phyloP scores from a whole-genome alignment of 1,284 basidiomycete genomes.

The Malassezia sympodialis region DNA sequence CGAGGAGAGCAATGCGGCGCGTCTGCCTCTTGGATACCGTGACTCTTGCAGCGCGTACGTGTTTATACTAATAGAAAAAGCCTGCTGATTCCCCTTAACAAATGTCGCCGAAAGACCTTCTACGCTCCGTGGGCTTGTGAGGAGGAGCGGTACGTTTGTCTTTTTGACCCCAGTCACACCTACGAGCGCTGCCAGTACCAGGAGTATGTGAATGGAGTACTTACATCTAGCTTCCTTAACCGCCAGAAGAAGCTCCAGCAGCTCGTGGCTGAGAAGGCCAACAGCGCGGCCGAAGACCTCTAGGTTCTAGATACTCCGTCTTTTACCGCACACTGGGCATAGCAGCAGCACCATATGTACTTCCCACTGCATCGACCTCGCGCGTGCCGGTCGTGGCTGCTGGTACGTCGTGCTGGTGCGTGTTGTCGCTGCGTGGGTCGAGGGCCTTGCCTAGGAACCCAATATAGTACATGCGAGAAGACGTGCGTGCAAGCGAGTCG shows the following conservation, averaged over 20 bases:
- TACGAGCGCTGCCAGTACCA: slow-evolving; percentile 20
- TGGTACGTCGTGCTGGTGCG: slow-evolving; percentile 28
- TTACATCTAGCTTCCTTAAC: slow-evolving; percentile 12
- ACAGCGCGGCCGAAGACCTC: slow-evolving; percentile 6
- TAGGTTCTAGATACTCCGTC: background rate
- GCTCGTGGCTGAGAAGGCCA: slow-evolving; percentile 1
- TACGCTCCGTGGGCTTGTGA: slow-evolving; percentile 76
- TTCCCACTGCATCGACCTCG: slow-evolving; percentile 27
- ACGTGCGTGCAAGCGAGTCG: slow-evolving; percentile 24
- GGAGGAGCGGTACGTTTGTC: slow-evolving; percentile 56
- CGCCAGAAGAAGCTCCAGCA: slow-evolving; percentile 15
- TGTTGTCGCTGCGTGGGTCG: slow-evolving; percentile 24
- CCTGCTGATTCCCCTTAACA: slow-evolving; percentile 71
- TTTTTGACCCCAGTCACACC: slow-evolving; percentile 15
- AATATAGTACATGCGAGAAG: slow-evolving; percentile 40
- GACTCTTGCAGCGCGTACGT: slow-evolving; percentile 84
- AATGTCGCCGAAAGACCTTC: slow-evolving; percentile 62
- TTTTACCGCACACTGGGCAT: slow-evolving; percentile 14
- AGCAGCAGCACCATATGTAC: slow-evolving; percentile 21
- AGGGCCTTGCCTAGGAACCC: slow-evolving; percentile 41
- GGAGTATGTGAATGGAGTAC: slow-evolving; percentile 10
- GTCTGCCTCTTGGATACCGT: slow-evolving; percentile 71
- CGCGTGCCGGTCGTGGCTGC: slow-evolving; percentile 36
- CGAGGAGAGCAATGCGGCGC: slow-evolving; percentile 65
- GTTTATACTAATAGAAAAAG: slow-evolving; percentile 50